phyloP scores from a whole-genome alignment of 768 basidiomycete genomes.

The Serendipita vermifera region DNA sequence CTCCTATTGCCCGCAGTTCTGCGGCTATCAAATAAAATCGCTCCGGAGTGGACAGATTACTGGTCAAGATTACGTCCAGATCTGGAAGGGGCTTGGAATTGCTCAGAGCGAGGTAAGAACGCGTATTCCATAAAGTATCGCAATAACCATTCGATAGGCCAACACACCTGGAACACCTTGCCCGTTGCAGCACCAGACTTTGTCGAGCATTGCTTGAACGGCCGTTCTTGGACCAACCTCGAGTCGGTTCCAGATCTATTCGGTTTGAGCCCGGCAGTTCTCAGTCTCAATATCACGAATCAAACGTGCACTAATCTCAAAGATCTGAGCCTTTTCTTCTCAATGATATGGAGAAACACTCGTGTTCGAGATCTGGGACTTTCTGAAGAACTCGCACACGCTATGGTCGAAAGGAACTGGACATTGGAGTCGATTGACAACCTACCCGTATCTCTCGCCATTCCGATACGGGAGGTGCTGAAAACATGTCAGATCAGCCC shows the following conservation, averaged over 20 bases:
- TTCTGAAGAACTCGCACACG: slow-evolving; percentile 17
- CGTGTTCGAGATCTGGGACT: slow-evolving; percentile 15
- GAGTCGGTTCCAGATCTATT: background rate
- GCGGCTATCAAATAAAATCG: slow-evolving; percentile 31
- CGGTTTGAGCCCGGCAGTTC: background rate
- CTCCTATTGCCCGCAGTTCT: slow-evolving; percentile 45
- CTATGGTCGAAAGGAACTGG: slow-evolving; percentile 16
- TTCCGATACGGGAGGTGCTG: slow-evolving; percentile 72
- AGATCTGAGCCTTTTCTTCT: background rate
- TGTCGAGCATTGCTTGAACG: background rate
- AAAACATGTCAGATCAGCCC: slow-evolving; percentile 72
- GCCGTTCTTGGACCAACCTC: background rate
- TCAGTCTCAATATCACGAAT: background rate
- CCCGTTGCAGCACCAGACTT: background rate
- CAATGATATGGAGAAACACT: slow-evolving; percentile 11
- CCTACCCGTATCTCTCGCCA: slow-evolving; percentile 18
- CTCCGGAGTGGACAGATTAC: slow-evolving; percentile 84
- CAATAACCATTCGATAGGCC: too few relatives aligned
- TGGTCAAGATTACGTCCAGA: slow-evolving; percentile 75
- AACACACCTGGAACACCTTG: background rate
- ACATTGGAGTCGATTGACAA: background rate
- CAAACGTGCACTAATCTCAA: background rate
- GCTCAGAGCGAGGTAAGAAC: slow-evolving; percentile 31
- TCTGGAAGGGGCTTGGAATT: slow-evolving; percentile 46
- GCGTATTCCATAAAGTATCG: slow-evolving; percentile 62